Base-by-base conservation (phyloP, 768 basidiomycete species). In the Panaeolus cyanescens region DNA sequence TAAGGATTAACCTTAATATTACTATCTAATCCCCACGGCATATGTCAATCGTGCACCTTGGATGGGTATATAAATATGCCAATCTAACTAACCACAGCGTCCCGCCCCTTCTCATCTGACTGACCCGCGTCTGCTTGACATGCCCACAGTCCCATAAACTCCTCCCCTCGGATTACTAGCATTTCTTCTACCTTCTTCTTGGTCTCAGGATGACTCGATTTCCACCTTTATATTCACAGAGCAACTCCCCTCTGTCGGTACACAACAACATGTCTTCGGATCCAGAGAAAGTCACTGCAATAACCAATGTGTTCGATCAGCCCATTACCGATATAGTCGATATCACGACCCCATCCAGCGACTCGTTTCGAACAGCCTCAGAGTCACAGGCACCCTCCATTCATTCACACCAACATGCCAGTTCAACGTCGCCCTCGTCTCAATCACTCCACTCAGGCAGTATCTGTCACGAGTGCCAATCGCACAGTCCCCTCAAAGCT, bases 401-500 rank as follows among this genome's bases (percentile, higher is more conserved):
- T 28, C 45, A 50, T 15, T 15, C 25, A 15, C 45, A 50, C 30
- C 13, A 5, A 42, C 1, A 20, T 20, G 6, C 40, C 9, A 3
- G 3, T 19, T 19, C 37, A 7, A n/a, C 40, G 15, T 19, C 22
- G 19, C 39, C 39, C 5, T 42, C 39, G 22, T 42, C 39, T 1
- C 8, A 19, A 12, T 42, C 39, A 5, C 39, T 42, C 12, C 8
- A 19, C 8, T 22, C 39, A 22, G 39, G 19, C 39, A 42, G 39
- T 6, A 22, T 20, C 30, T 17, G 6, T 17, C 62, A 65, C 45
- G 57, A 61, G 45, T 67, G 56, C 30, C 69, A 50, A 28, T 10
- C 71, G 28, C 75, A 77, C 62, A 75, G 74, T 20, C 71, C 74
- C 17, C 55, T 68, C 32, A 73, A 70, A 65, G 77, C 75, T 15